Evolutionary conservation across 1,139 yeast genomes (phyloP).

Genomic region (Scheffersomyces stambukii): DNA sequence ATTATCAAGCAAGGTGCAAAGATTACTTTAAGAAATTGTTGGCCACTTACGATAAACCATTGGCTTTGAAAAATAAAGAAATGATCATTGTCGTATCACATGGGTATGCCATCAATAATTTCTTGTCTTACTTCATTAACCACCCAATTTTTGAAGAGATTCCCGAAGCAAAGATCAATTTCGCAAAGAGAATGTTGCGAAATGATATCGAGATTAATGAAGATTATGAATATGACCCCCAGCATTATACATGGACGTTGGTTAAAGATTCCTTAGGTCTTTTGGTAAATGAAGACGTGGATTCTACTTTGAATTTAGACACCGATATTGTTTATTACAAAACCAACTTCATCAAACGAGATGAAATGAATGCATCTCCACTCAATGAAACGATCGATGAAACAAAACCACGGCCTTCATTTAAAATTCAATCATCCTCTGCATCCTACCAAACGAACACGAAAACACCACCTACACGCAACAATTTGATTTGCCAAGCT

Average conservation of each 20-base stretch:
- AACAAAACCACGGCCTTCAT: conserved; percentile 26
- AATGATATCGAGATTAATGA: conserved; percentile 11
- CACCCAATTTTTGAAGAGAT: conserved; percentile 47
- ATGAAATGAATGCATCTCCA: conserved; percentile 21
- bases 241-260: conserved; percentile 28
- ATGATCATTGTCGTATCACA: conserved; percentile 39
- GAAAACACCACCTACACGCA: conserved; percentile 4
- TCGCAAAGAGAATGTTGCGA: conserved; percentile 21
- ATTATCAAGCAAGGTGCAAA: conserved; percentile 39
- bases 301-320: conserved; percentile 35
- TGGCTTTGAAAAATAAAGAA: conserved; percentile 30
- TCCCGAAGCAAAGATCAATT: conserved; percentile 39
- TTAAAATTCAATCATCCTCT: conserved; percentile 17
- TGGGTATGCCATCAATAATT: conserved; percentile 41
- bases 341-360: conserved; percentile 40
- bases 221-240: conserved; percentile 14
- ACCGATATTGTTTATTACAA: conserved; percentile 45
- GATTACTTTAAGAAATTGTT: conserved; percentile 39
- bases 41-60: conserved; percentile 43
- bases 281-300: conserved; percentile 21
- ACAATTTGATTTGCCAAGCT: conserved; percentile 28
- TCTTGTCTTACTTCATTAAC: conserved; percentile 38
- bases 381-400: conserved; percentile 8
- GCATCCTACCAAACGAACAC: conserved; percentile 7
- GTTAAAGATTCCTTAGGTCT: conserved; percentile 32